phyloP scores from a whole-genome alignment of 345 rosid species.

The Punica granatum region DNA sequence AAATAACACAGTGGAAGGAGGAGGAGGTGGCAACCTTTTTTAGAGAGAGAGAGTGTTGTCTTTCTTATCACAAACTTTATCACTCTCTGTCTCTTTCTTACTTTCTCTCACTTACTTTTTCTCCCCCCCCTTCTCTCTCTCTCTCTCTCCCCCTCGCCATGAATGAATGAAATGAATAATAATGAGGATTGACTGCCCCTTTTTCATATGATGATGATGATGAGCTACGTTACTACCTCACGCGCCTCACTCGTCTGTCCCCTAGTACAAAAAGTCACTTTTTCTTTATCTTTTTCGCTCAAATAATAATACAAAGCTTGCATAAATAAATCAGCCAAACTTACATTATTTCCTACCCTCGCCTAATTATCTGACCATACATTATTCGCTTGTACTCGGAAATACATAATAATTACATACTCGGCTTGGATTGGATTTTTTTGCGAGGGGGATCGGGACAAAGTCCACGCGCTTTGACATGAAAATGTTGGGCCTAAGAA shows the following conservation, averaged over 20 bases:
- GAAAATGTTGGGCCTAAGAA: not conserved
- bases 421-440: too few species aligned
- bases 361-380: too few species aligned
- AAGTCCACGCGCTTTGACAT: not conserved
- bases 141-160: not conserved
- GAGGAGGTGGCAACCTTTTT: not conserved
- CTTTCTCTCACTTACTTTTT: too few species aligned
- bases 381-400: too few species aligned
- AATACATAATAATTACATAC: too few species aligned
- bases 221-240: not conserved
- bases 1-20: too few species aligned
- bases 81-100: not conserved
- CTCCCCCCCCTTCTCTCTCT: not conserved
- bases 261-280: too few species aligned
- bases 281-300: too few species aligned
- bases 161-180: not conserved
- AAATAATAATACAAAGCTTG: too few species aligned
- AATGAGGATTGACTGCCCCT: constrained; percentile 12
- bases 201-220: not conserved
- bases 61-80: not conserved
- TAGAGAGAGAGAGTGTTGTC: not conserved
- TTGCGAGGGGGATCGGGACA: not conserved
- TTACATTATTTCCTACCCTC: too few species aligned
- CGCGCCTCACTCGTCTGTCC: not conserved
- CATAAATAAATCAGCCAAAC: too few species aligned